Evolutionary conservation across 1,284 basidiomycete genomes (phyloP).

Genomic region (Papiliotrema terrestris): DNA sequence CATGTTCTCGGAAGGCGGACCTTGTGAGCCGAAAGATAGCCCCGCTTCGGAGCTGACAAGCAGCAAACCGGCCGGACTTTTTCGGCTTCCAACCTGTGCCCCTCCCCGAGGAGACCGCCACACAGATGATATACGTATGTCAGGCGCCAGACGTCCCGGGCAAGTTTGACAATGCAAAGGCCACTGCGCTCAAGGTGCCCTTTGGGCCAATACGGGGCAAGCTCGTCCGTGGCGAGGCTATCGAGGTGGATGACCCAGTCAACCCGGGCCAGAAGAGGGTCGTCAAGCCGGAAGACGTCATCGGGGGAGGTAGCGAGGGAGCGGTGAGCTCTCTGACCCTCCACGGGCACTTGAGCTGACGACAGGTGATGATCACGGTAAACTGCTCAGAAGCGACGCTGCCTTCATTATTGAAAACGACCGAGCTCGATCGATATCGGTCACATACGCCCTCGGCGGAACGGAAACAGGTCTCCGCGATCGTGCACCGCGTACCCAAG

Average conservation of each 20-base stretch:
- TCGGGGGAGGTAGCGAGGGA: constrained; percentile 42
- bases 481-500: constrained; percentile 66
- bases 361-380: constrained; percentile 34
- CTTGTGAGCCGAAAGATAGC: neutral
- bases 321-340: constrained; percentile 30
- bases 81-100: constrained; percentile 26
- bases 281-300: constrained; percentile 48
- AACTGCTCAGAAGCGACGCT: constrained; percentile 34
- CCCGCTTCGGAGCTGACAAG: neutral
- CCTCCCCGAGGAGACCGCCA: constrained; percentile 22
- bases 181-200: constrained; percentile 63
- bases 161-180: constrained; percentile 74
- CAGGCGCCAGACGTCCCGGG: constrained; percentile 75
- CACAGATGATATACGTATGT: constrained; percentile 60
- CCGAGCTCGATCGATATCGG: constrained; percentile 56
- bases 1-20: neutral
- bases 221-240: constrained; percentile 49
- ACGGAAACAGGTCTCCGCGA: constrained; percentile 51
- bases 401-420: constrained; percentile 50
- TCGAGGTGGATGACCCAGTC: constrained; percentile 47
- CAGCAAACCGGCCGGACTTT: constrained; percentile 10
- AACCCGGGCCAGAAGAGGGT: constrained; percentile 57
- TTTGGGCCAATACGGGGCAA: constrained; percentile 54
- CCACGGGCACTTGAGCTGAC: neutral
- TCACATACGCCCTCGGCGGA: constrained; percentile 7